These are phyloP conservation scores for Cutaneotrichosporon sp. DNA, from an alignment of 1,284 basidiomycete species.

Conservation along the genomic window DNA sequence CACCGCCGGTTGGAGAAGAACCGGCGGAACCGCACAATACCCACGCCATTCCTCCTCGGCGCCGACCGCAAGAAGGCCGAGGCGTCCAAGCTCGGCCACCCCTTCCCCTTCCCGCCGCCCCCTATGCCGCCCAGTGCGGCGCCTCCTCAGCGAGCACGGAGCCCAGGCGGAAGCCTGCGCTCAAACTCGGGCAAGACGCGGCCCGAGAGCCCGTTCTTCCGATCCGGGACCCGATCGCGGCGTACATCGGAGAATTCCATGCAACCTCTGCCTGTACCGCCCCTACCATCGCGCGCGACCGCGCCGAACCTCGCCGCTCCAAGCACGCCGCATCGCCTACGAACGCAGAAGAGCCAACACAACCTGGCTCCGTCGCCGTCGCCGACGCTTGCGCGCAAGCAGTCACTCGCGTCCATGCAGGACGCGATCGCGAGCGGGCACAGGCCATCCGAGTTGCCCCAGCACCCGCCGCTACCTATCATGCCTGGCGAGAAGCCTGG, in stretches of 20 bases:
- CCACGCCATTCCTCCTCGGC: constrained; percentile 25
- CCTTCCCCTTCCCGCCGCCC: background rate
- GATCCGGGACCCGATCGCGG: background rate
- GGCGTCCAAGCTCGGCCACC: constrained; percentile 7
- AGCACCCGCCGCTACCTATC: background rate
- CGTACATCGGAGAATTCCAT: constrained; percentile 9
- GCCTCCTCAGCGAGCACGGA: background rate
- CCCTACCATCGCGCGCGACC: constrained; percentile 4
- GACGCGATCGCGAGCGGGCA: constrained; percentile 35
- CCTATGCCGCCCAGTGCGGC: background rate
- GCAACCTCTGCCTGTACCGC: constrained; percentile 21
- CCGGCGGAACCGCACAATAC: constrained; percentile 25
- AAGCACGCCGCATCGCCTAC: constrained; percentile 33
- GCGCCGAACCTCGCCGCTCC: background rate
- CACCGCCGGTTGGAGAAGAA: constrained; percentile 35
- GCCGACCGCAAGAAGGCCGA: constrained; percentile 18
- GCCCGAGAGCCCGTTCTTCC: constrained; percentile 11
- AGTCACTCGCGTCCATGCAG: constrained; percentile 45
- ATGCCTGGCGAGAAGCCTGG: constrained; percentile 1
- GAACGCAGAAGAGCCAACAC: constrained; percentile 48
- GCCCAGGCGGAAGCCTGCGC: constrained; percentile 9
- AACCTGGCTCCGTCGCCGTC: constrained; percentile 32
- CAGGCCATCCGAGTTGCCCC: background rate
- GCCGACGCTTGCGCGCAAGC: constrained; percentile 41
- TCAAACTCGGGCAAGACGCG: constrained; percentile 2